Evolutionary conservation across 1,139 yeast genomes (phyloP), one percentile per base, ranked within the genome.

Genomic region (Suhomyces anneliseae): DNA sequence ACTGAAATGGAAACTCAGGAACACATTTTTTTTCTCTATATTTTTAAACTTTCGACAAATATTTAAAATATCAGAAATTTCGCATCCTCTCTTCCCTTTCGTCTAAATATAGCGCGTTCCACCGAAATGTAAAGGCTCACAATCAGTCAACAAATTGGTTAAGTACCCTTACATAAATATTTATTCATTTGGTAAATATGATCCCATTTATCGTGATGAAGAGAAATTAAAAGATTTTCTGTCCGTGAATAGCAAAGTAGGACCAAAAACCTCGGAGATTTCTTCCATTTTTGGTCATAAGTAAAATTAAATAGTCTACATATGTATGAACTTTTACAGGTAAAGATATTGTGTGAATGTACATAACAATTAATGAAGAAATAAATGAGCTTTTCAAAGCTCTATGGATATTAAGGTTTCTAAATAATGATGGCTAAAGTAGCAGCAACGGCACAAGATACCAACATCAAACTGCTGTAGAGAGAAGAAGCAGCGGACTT

Each of bases 391-490:
- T 29, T 29, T 4, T 19, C 32, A 29, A 29, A 29, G 32, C 32
- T 29, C 11, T 9, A 29, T 29, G 32, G n/a, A 29, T 29, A 29
- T 29, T 29, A 29, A 29, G 32, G n/a, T 29, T 5, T 51, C 52
- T 42, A 61, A 55, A 49, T 57, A 48, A 54, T 47, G 40, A 59
- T 42, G 45, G 66, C 66, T 47, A 61, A 40, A 35, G 51, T 55
- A 33, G 59, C 61, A 32, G 64, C 67, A 31, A 63, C 26, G 24
- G 55, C 51, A 36, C 60, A 51, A 39, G 55, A 48, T 14, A 52
- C 45, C 35, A 51, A 43, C 56, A 60, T 40, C 39, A 42, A 10
- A 38, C 45, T 34, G 36, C 38, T 36, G 43, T 43, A 40, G 41
- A 41, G 50, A 46, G 51, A 38, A 34, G 57, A 45, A 38, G 56